Evolutionary conservation across 139 green algal species (phyloP).

Genomic region (Pleodorina starrii): DNA sequence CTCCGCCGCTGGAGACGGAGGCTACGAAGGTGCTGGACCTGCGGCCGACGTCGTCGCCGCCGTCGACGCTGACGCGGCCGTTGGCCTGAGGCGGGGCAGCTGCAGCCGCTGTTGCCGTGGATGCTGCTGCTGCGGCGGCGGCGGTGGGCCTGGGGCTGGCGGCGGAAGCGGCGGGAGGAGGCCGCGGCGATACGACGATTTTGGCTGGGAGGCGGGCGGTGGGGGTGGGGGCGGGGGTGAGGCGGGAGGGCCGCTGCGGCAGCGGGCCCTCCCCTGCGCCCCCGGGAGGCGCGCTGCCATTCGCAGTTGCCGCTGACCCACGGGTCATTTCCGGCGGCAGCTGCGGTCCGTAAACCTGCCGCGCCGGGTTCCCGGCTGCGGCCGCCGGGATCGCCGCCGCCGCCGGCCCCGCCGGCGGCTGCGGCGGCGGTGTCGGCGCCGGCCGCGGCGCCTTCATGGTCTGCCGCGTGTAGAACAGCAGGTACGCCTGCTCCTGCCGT

Average conservation of each 20-base stretch:
- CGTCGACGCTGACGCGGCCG: not conserved
- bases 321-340: not conserved
- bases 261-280: not conserved
- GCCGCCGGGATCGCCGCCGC: not conserved
- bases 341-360: slow-evolving; percentile 19
- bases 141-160: not conserved
- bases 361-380: not conserved
- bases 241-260: not conserved
- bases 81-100: not conserved
- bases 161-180: not conserved
- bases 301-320: not conserved
- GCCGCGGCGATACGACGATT: not conserved
- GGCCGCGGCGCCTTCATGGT: slow-evolving; percentile 61
- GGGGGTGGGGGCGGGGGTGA: not conserved
- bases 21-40: not conserved
- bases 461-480: slow-evolving; percentile 92
- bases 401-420: not conserved
- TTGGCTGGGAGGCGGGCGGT: not conserved
- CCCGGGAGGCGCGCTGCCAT: not conserved
- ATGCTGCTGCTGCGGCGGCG: not conserved
- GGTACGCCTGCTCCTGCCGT: slow-evolving; percentile 89
- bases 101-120: not conserved
- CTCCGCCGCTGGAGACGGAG: not conserved
- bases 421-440: not conserved
- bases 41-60: not conserved